A percentile compares a stretch with the other conserved stretches of the same genome.
Evolutionary conservation across 2,329 filamentous ascomycete genomes (phyloP).

Genomic region (Neofusicoccum cordaticola): DNA sequence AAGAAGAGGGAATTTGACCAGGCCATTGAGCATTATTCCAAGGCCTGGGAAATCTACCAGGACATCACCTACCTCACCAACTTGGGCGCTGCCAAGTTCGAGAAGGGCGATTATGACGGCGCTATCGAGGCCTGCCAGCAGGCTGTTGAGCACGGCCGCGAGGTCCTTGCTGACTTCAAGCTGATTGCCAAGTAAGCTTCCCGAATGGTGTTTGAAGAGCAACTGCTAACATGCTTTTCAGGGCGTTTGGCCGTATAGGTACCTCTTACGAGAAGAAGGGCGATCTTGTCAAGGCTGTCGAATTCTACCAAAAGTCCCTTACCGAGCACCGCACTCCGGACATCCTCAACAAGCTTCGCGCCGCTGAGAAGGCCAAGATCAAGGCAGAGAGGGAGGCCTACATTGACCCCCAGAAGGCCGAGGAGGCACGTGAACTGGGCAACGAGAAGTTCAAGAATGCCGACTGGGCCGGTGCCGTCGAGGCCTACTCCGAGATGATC

Average conservation of each 20-base stretch:
- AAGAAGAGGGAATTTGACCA: conserved; percentile 98
- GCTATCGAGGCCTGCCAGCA: conserved; percentile 83
- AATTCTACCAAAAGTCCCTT: conserved; percentile 88
- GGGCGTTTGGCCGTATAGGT: conserved; percentile 89
- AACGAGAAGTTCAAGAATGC: conserved; percentile 96
- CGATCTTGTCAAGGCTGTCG: conserved; percentile 74
- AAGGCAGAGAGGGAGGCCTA: conserved; percentile 75
- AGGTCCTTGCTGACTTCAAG: conserved; percentile 95
- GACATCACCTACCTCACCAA: conserved; percentile 99
- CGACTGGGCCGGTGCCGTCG: conserved; percentile 93
- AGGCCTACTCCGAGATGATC: conserved; percentile 93
- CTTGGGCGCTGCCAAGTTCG: conserved; percentile 86
- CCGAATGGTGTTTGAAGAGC: neutral
- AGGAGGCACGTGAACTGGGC: conserved; percentile 90
- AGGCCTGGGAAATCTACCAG: conserved; percentile 92
- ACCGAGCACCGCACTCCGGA: conserved; percentile 97
- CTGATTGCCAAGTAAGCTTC: conserved; percentile 76
- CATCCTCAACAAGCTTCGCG: conserved; percentile 85
- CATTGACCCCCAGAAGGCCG: conserved; percentile 85
- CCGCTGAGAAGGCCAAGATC: conserved; percentile 81
- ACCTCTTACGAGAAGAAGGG: conserved; percentile 88
- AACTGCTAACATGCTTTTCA: conserved; percentile 26
- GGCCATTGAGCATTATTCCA: conserved; percentile 89
- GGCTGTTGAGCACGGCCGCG: conserved; percentile 85
- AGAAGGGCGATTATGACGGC: conserved; percentile 90